phyloP scores from a whole-genome alignment of 306 rosid genomes.

The Nissolia schottii region DNA sequence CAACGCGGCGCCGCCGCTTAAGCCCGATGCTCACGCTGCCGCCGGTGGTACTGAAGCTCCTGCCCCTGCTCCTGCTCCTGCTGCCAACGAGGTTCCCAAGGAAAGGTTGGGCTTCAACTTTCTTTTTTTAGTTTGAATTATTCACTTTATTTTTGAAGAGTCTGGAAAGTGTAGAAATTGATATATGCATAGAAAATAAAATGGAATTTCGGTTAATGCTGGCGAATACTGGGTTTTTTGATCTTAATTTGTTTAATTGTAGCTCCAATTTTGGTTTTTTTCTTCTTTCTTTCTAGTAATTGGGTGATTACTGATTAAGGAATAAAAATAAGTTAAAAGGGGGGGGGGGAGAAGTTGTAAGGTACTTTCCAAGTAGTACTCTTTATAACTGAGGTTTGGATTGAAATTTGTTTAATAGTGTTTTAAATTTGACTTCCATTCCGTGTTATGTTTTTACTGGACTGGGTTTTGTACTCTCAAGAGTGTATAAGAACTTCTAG shows the following conservation, averaged over 20 bases:
- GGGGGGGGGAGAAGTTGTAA: no score
- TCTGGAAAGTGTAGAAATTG: no score
- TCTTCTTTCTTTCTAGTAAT: not conserved
- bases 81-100: conserved; percentile 44
- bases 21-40: conserved; percentile 15
- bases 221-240: not conserved
- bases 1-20: conserved; percentile 12
- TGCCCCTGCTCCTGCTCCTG: not conserved
- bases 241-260: not conserved
- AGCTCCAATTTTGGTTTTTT: not conserved
- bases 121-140: not conserved
- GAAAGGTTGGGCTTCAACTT: conserved; percentile 39
- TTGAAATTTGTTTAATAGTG: no score
- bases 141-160: no score
- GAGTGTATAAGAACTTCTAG: not conserved
- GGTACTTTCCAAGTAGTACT: no score
- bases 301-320: no score
- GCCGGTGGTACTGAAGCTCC: not conserved
- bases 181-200: no score
- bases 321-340: no score
- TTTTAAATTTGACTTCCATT: no score
- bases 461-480: not conserved
- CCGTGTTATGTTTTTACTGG: no score
- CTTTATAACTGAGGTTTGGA: no score
- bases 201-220: not conserved